Evolutionary conservation across 1,139 yeast genomes (phyloP), one percentile per base, ranked within the genome.

Genomic region (Hemisphaericaspora lyxosophila): DNA sequence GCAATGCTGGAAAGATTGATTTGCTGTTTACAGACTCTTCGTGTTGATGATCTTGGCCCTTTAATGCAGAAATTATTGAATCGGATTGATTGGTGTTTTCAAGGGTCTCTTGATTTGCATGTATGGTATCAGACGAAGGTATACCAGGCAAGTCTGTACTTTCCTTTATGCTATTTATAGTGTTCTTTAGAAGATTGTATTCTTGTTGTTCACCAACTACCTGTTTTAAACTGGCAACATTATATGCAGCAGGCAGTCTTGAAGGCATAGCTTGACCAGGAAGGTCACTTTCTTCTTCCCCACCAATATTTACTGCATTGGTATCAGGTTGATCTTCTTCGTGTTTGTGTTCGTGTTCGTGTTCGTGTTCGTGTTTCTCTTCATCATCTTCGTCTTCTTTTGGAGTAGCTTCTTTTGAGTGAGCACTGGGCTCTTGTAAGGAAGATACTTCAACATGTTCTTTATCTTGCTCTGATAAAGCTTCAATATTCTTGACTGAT

Each of bases 191-290:
- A 28, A 42, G 36, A 11, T 35, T 39, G 17, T 36, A 39, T 23
- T 36, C 32, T 16, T 55, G 56, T 24, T 53, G 53, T 32, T 53
- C 45, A 13, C 50, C 53, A 33, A 50, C 48, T 33, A 53, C 48
- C 15, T 46, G 46, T 35, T 59, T 59, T 18, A 81, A 57, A 1
- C 78, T 85, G 42, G 67, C 73, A 34, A 82, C 82, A 52, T 82
- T 75, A 46, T 73, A 64, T 0, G 82, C 74, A 1, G 80, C 87
- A 1, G 83, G 81, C 57, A 75, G 70, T 34, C 87, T 60, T 8
- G 86, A n/a, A n/a, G n/a, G n/a, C n/a, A n/a, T n/a, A n/a, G n/a
- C n/a, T n/a, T n/a, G n/a, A n/a, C n/a, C n/a, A n/a, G n/a, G n/a
- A n/a, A n/a, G n/a, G n/a, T n/a, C n/a, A n/a, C n/a, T n/a, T 24